Evolutionary conservation across 2,329 filamentous ascomycete genomes (phyloP), one percentile per base, ranked within the genome.

Genomic region (Trichocomaceae sp.): DNA sequence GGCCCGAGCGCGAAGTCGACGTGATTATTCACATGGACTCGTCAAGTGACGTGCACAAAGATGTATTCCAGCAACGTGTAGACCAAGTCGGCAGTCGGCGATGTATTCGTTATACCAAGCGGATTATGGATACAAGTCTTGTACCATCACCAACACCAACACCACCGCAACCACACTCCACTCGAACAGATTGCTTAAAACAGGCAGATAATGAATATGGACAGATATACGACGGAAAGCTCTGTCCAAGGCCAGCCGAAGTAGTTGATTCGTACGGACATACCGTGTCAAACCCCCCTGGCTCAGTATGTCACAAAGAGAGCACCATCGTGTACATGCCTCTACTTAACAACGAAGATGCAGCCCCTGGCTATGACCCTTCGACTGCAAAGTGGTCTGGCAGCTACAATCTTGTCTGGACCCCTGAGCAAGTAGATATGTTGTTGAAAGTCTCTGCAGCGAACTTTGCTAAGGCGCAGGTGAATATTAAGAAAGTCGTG

Each of bases 341-440:
- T 5, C 50, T 57, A 5, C 55, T 57, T 6, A 17, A 37, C 8
- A 57, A 57, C 33, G 55, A 57, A 13, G 50, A 50, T 42, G 55
- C 39, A 1, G 55, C 41, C n/a, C 46, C 50, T 20, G 46, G 46
- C 15, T 57, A 50, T 10, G 45, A 57, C 35, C 50, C 55, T n/a
- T 57, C 55, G 19, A 57, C 50, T 9, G 47, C 55, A 6, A 54
- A 57, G 22, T 57, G 46, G 50, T 57, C 55, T 20, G 55, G 55
- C 15, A 57, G 50, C 33, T 57, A 57, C 29, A 57, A 57, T 35
- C 50, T 57, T 17, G 55, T 57, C 20, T 57, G 55, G 55, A 54
- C 50, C 3, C 50, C 50, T n/a, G 50, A 53, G 8, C 50, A 57
- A 31, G 47, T 57, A 8, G 55, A 57, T n/a, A 57, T 42, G 39